Conservation (phyloP, 2,329 filamentous ascomycete species). For the Ilyonectria destructans region DNA sequence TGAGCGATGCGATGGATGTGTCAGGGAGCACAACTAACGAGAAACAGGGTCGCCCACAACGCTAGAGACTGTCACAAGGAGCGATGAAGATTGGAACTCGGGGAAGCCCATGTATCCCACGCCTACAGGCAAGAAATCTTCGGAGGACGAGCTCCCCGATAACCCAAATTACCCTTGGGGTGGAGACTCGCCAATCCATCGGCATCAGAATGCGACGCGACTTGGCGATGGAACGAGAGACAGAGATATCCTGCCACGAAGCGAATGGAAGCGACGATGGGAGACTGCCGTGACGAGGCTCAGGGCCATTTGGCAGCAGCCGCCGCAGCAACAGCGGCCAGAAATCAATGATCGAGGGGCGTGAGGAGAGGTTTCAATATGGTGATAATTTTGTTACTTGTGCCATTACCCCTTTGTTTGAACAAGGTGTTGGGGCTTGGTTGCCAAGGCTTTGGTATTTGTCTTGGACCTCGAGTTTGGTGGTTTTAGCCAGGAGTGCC, state of each 20-base stretch:
- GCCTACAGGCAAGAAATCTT: slow-evolving; percentile 37
- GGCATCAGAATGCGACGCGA: slow-evolving; percentile 52
- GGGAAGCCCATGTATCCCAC: slow-evolving; percentile 34
- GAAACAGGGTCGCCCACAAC: slow-evolving; percentile 37
- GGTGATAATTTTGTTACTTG: not conserved
- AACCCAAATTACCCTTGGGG: slow-evolving; percentile 58
- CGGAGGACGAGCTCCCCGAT: slow-evolving; percentile 44
- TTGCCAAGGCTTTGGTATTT: not conserved
- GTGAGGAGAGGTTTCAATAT: not conserved
- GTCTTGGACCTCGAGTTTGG: not conserved
- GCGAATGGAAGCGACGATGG: slow-evolving; percentile 36
- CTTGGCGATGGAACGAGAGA: slow-evolving; percentile 43
- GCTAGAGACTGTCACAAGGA: slow-evolving; percentile 42
- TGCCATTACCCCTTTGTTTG: not conserved
- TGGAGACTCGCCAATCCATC: slow-evolving; percentile 55
- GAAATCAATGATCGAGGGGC: not conserved
- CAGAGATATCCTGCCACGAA: slow-evolving; percentile 26
- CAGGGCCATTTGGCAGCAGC: slow-evolving; percentile 21
- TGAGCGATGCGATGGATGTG: slow-evolving; percentile 31
- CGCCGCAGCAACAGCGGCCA: not conserved
- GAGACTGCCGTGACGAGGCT: slow-evolving; percentile 19
- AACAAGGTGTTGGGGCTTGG: not conserved
- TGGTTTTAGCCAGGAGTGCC: not conserved
- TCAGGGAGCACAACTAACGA: slow-evolving; percentile 18
- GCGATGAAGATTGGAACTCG: slow-evolving; percentile 22